Evolutionary conservation across 768 basidiomycete species (phyloP).

Genomic region (Rhizopogon sp.): DNA sequence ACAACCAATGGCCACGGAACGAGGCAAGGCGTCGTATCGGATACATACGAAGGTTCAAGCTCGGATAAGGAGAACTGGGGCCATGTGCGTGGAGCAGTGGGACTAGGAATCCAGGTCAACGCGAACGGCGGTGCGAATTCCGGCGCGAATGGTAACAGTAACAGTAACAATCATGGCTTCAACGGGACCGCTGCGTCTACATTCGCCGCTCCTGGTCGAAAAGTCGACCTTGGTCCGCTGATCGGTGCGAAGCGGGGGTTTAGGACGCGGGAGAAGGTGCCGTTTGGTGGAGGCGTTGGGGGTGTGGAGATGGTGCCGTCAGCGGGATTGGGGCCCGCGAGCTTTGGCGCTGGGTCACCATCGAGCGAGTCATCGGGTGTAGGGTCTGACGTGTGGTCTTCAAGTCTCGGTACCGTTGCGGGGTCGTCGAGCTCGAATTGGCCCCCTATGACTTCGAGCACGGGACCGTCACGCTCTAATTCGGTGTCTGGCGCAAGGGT

Average conservation of each 20-base stretch:
- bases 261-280: conserved; percentile 51
- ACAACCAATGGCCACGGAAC: neutral
- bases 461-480: neutral
- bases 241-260: conserved; percentile 59
- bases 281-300: conserved; percentile 55
- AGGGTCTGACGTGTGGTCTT: neutral
- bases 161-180: neutral
- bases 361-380: neutral
- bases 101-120: neutral
- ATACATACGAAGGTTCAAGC: neutral
- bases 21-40: neutral
- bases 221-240: conserved; percentile 57
- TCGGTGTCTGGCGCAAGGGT: neutral
- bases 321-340: neutral
- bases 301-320: conserved; percentile 53
- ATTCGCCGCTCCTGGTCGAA: neutral
- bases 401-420: neutral
- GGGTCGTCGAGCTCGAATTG: neutral
- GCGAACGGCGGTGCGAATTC: conserved; percentile 10
- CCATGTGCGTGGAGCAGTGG: neutral
- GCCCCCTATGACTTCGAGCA: neutral
- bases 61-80: conserved; percentile 1
- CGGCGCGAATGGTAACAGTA: conserved; percentile 7
- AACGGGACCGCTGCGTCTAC: neutral
- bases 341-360: neutral